Base-by-base conservation (phyloP, 495 filamentous ascomycete species). In the Aspergillus olivimuriae region DNA sequence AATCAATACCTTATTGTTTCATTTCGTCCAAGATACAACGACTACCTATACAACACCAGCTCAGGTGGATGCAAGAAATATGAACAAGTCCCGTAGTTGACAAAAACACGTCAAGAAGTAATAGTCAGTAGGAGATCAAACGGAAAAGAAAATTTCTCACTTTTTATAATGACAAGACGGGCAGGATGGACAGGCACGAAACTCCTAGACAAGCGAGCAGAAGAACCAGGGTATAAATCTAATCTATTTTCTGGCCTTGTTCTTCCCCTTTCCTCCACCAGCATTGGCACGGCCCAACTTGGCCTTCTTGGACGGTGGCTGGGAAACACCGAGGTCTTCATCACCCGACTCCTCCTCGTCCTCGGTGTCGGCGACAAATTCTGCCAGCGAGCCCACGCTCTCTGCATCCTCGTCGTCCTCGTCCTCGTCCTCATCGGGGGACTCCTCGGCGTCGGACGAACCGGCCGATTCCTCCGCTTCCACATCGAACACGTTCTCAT, bases 331-430 rank as follows among this genome's bases (percentile, higher is more conserved):
- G 6, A 43, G 40, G 16, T 8, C 52, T 10, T 62, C 66, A 37
- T 59, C 62, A 17, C 67, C 69, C 16, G 64, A 69, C 30, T 55
- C 61, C 34, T 68, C 67, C 2, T 70, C 66, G 30, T n/a, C n/a
- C n/a, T 72, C 69, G 5, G 62, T 62, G 38, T 73, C 68, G 11
- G 68, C 68, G 28, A 73, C 64, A 55, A 73, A 73, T 43, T 73
- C 63, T 12, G 52, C 66, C 54, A 73, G 57, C 10, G 66, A 71
- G 10, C 65, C 65, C 18, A 57, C 63, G 36, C 66, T 69, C n/a
- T 65, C 63, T 1, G 56, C 63, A 33, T 70, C 70, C 11, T 68
- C 63, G 19, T 69, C 68, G 14, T 71, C 63, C 9, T 58, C 61
- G 34, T 63, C 65, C 44, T 70, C 69, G 44, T 72, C 57, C 31